Conservation (phyloP, 306 rosid genomes). For the Fragaria iinumae region DNA sequence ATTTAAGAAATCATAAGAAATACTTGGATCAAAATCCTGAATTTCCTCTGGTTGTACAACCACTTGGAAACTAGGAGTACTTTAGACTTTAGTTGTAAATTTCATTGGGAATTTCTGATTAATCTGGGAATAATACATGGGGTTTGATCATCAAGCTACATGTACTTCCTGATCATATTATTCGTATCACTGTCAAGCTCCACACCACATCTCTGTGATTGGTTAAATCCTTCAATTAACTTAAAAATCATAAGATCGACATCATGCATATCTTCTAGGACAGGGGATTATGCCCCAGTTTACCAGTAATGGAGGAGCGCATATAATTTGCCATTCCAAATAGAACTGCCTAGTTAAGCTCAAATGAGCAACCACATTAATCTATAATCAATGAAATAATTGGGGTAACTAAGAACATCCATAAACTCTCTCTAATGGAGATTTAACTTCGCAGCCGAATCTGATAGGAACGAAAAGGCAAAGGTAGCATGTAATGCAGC, state of each 20-base stretch:
- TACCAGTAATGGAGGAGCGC: neutral
- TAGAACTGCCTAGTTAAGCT: neutral
- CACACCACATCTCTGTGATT: neutral
- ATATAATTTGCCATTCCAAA: neutral
- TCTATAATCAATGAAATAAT: constrained; percentile 11
- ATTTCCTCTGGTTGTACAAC: too few species aligned
- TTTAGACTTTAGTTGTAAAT: too few species aligned
- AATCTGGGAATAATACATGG: neutral
- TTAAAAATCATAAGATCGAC: neutral
- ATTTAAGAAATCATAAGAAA: too few species aligned
- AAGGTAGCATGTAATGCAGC: constrained; percentile 88
- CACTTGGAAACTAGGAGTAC: neutral
- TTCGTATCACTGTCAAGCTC: neutral
- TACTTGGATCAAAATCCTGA: too few species aligned
- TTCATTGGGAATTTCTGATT: neutral
- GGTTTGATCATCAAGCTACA: neutral
- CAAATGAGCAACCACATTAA: neutral
- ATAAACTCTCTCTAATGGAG: constrained; percentile 10
- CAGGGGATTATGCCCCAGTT: neutral
- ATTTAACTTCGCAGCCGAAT: constrained; percentile 39
- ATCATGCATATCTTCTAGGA: neutral
- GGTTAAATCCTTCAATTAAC: neutral
- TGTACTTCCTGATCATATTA: neutral
- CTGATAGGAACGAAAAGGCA: constrained; percentile 62
- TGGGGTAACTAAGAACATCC: neutral